Evolutionary conservation across 2,329 filamentous ascomycete genomes (phyloP).

Genomic region (Alternaria incomplexa): DNA sequence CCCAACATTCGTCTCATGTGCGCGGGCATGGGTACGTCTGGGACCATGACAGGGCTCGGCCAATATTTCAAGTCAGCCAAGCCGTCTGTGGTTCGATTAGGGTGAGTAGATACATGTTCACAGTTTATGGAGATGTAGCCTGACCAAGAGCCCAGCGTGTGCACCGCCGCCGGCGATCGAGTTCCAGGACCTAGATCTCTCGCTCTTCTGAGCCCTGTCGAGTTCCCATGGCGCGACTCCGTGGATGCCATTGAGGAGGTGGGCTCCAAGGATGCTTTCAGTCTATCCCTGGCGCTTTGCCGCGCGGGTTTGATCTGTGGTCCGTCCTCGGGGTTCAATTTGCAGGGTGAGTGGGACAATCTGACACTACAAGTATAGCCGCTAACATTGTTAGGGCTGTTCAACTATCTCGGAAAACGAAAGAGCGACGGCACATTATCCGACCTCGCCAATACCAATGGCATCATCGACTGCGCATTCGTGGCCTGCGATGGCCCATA

Average conservation of each 20-base stretch:
- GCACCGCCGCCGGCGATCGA: constrained; percentile 62
- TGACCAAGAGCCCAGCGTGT: constrained; percentile 53
- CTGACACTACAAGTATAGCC: not conserved
- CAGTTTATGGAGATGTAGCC: not conserved
- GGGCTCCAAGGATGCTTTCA: constrained; percentile 61
- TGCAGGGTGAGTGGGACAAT: constrained; percentile 51
- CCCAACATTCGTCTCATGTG: constrained; percentile 64
- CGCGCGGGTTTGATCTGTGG: constrained; percentile 65
- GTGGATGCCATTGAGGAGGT: constrained; percentile 65
- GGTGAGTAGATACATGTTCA: constrained; percentile 1
- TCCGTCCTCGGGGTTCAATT: constrained; percentile 66
- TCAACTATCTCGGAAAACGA: constrained; percentile 19
- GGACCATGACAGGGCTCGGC: constrained; percentile 37
- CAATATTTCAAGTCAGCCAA: constrained; percentile 30
- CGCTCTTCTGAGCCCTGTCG: constrained; percentile 58
- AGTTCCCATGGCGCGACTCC: constrained; percentile 65
- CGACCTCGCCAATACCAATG: constrained; percentile 12
- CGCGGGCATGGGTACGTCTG: constrained; percentile 64
- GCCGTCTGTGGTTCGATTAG: constrained; percentile 25
- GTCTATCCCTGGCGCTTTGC: constrained; percentile 60
- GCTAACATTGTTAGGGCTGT: constrained; percentile 17
- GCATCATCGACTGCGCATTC: constrained; percentile 48
- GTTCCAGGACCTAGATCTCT: constrained; percentile 64
- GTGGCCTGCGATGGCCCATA: constrained; percentile 69
- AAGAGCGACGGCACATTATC: constrained; percentile 19